Evolutionary conservation across 805 yeast species (phyloP).

Genomic region (Lipomyces starkeyi): DNA sequence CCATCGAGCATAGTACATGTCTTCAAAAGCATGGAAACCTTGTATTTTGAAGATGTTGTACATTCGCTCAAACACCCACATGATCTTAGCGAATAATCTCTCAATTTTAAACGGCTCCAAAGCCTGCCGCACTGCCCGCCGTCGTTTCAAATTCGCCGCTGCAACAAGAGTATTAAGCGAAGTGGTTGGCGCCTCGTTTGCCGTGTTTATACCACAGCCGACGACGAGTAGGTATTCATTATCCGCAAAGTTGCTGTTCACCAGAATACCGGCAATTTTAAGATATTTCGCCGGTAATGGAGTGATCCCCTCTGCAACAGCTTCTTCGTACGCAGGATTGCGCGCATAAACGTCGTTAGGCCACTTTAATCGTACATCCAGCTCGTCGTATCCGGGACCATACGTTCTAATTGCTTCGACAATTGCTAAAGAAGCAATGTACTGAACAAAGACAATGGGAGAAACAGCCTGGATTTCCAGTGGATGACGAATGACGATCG

Average conservation of each 20-base stretch:
- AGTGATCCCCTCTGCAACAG: slow-evolving; percentile 39
- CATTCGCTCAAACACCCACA: slow-evolving; percentile 69
- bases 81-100: slow-evolving; percentile 66
- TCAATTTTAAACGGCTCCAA: slow-evolving; percentile 57
- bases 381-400: slow-evolving; percentile 67
- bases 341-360: slow-evolving; percentile 89
- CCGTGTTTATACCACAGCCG: slow-evolving; percentile 87
- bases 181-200: slow-evolving; percentile 89
- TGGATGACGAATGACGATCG: slow-evolving; percentile 70
- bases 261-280: slow-evolving; percentile 83
- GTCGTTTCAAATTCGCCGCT: slow-evolving; percentile 61
- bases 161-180: slow-evolving; percentile 76
- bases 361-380: slow-evolving; percentile 91
- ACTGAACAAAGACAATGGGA: slow-evolving; percentile 84
- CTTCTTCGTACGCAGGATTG: slow-evolving; percentile 54
- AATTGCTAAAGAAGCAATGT: slow-evolving; percentile 79
- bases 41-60: slow-evolving; percentile 58
- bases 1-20: slow-evolving; percentile 83
- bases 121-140: slow-evolving; percentile 49
- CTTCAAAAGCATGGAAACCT: slow-evolving; percentile 73
- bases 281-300: slow-evolving; percentile 51
- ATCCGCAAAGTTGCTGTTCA: slow-evolving; percentile 73
- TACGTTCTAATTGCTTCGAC: slow-evolving; percentile 75
- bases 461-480: slow-evolving; percentile 46
- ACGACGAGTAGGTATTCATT: slow-evolving; percentile 68